A percentile compares a stretch with the other conserved stretches of the same genome.
Conservation (phyloP, 768 basidiomycete genomes). For the Termitomyces titanicus region DNA sequence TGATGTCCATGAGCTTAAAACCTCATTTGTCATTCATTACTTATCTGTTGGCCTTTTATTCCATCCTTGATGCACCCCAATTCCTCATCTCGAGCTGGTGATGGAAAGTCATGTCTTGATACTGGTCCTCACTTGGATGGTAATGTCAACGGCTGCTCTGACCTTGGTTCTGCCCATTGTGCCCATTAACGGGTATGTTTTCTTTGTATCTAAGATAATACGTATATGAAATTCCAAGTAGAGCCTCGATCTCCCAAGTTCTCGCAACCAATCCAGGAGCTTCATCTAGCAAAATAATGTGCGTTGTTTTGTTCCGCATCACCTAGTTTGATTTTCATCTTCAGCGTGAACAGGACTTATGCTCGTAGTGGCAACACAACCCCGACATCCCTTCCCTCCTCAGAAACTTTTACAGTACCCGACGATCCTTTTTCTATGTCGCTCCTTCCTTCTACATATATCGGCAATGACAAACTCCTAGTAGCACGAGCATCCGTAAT, state of each 20-base stretch:
- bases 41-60: not conserved
- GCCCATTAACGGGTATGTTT: constrained; percentile 1
- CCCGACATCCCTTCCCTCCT: constrained; percentile 7
- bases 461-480: not conserved
- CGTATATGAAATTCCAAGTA: not conserved
- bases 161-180: constrained; percentile 7
- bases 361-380: constrained; percentile 8
- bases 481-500: not conserved
- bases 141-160: constrained; percentile 1
- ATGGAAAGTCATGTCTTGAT: constrained; percentile 4
- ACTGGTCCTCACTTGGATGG: not conserved
- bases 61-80: constrained; percentile 4
- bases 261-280: constrained; percentile 5
- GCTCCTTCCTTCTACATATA: not conserved
- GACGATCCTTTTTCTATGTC: not conserved
- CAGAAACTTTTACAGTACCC: not conserved
- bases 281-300: constrained; percentile 1
- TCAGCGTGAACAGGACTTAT: not conserved
- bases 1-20: not conserved
- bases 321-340: not conserved
- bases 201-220: not conserved
- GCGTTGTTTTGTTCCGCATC: not conserved
- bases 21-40: not conserved
- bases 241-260: constrained; percentile 1
- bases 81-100: constrained; percentile 4